Base-by-base conservation (phyloP, 2,329 filamentous ascomycete genomes). In the Chalaropsis ovoidea region DNA sequence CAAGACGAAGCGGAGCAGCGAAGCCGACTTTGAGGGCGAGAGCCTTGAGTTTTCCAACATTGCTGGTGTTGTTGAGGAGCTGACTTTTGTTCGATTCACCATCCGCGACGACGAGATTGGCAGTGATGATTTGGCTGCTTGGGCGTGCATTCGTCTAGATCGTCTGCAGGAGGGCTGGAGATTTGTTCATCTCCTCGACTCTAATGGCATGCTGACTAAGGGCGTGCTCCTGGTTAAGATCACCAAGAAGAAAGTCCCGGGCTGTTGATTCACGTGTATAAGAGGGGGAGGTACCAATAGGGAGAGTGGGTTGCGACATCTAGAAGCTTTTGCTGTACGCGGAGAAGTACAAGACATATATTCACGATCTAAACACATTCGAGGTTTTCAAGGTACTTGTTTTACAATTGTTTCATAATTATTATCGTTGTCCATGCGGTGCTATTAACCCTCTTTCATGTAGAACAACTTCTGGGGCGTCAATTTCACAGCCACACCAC, bases 81-180 rank as follows among this genome's bases (percentile, higher is more conserved):
- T 92, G 68, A 84, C 85, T 39, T 92, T 91, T 76, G 79, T 90
- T 64, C 81, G 88, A 71, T 89, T 97, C 78, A 90, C 95, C 71
- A 80, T 97, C 70, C 88, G 91, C 74, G 90, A 97, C 73, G 88
- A 95, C 70, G 88, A 93, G 74, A 83, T 92, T 69, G 85, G 86
- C 3, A 81, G 82, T 68, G 91, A 97, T 71, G 82, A 87, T 67
- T 75, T 96, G 66, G 87, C 90, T 11, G 90, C 88, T 2, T 97
- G 94, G 94, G 86, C 89, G 1, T 96, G 91, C 72, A 86, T 95
- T 70, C 82, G 91, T 47, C 82, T 97, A 24, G 91, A 96, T 75
- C 82, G 91, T 7, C 75, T 96, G 67, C 84, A 84, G 68, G 77
- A 82, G 42, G 93, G 94, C 0, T 88, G 89, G 70, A 81, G 91